Evolutionary conservation across 2,329 filamentous ascomycete genomes (phyloP), one percentile per base, ranked within the genome.

Genomic region (Phaeosphaeria sp.): DNA sequence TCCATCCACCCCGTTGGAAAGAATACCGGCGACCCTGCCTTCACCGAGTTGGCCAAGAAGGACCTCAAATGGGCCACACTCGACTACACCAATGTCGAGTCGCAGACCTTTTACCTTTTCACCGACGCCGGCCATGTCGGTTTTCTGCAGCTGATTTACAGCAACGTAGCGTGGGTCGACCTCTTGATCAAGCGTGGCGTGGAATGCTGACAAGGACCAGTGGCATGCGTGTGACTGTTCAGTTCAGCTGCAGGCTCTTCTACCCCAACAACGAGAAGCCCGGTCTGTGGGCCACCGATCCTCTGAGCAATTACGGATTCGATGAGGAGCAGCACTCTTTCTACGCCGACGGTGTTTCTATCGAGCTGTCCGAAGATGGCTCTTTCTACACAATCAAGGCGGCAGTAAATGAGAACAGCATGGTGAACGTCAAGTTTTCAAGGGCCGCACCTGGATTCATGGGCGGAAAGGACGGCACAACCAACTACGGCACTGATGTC

Each of bases 231-330:
- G 93, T 90, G 44, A 99, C 94, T 24, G 89, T 87, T 75, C 94
- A 98, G 81, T 97, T 98, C 86, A 97, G 92, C 82, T 87, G 86
- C 79, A 98, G 98, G 84, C 86, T 98, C 78, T 96, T 94, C 82
- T 91, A 90, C 77, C 84, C 87, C 58, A 89, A 91, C 68, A 83
- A 84, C 65, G 86, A 88, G 64, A 89, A 90, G 73, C 87, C 91
- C 56, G 87, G 89, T 74, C 83, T 95, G 46, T 99, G 93, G 92
- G 91, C 88, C 67, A 91, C 93, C 24, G 91, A 92, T 64, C 89
- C 89, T 54, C 84, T 99, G 59, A 83, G 79, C 68, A 90, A 97
- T 79, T 84, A 89, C 76, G 88, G 91, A 59, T 96, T 98, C 79
- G 93, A 91, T 78, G 89, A 94, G 63, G 89, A 92, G 71, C 91